phyloP scores from a whole-genome alignment of 2,329 filamentous ascomycete genomes.

The Alternaria angustiovoidea region DNA sequence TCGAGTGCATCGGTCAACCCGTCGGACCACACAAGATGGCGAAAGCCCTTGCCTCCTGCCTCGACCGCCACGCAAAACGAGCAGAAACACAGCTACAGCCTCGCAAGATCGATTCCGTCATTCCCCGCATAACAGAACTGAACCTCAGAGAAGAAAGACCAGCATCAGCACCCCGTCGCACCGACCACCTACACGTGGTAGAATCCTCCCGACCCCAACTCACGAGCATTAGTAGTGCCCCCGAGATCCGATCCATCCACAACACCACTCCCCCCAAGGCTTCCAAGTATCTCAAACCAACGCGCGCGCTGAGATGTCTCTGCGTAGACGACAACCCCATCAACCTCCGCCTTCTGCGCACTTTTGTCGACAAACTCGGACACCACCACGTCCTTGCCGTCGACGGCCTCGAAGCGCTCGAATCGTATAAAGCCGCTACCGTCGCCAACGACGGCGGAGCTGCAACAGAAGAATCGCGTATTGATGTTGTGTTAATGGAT shows the following conservation, averaged over 20 bases:
- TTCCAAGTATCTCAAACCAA: constrained; percentile 23
- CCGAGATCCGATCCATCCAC: constrained; percentile 36
- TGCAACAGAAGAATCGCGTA: constrained; percentile 16
- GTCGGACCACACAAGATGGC: constrained; percentile 51
- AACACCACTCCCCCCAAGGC: constrained; percentile 27
- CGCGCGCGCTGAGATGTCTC: constrained; percentile 41
- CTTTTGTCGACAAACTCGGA: constrained; percentile 47
- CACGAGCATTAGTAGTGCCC: constrained; percentile 41
- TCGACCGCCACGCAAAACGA: constrained; percentile 42
- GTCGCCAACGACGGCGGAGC: constrained; percentile 8
- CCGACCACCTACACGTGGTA: constrained; percentile 12
- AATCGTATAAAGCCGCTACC: constrained; percentile 35
- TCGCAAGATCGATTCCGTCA: constrained; percentile 17
- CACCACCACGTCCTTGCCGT: constrained; percentile 44
- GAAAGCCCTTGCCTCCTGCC: constrained; percentile 45
- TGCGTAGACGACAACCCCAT: constrained; percentile 53
- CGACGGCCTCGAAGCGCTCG: constrained; percentile 50
- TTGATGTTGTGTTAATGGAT: constrained; percentile 48
- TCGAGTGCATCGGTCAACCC: constrained; percentile 48
- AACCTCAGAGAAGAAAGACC: constrained; percentile 33
- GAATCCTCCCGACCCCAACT: constrained; percentile 36
- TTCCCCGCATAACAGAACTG: constrained; percentile 33
- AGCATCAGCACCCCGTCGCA: constrained; percentile 17
- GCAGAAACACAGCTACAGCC: constrained; percentile 17
- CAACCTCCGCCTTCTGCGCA: constrained; percentile 49